Evolutionary conservation across 2,329 filamentous ascomycete species (phyloP).

Genomic region (Plenodomus tracheiphilus): DNA sequence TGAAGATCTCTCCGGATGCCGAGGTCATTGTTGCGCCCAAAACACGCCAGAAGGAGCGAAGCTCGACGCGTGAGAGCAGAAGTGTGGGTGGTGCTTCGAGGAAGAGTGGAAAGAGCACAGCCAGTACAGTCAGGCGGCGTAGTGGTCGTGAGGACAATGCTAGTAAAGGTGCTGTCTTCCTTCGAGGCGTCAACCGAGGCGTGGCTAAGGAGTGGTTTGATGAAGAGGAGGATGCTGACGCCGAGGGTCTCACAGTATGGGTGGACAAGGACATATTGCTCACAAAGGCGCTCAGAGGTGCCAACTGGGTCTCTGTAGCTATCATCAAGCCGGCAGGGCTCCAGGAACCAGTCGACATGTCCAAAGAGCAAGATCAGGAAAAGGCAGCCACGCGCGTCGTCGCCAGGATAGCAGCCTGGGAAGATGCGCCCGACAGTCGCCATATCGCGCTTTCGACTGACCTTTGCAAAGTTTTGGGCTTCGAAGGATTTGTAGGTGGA

Average conservation of each 20-base stretch:
- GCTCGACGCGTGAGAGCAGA: conserved; percentile 69
- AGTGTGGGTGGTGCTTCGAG: conserved; percentile 80
- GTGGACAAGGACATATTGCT: conserved; percentile 77
- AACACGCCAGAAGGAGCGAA: conserved; percentile 71
- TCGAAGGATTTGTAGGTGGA: conserved; percentile 76
- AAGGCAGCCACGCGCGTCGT: conserved; percentile 69
- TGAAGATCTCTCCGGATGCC: conserved; percentile 89
- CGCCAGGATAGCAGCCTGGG: conserved; percentile 76
- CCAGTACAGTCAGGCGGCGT: conserved; percentile 68
- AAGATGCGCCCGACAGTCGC: conserved; percentile 81
- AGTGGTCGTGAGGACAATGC: conserved; percentile 66
- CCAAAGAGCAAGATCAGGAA: conserved; percentile 66
- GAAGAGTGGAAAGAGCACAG: conserved; percentile 74
- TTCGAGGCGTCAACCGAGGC: conserved; percentile 75
- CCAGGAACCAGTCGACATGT: conserved; percentile 70
- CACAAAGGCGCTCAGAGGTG: conserved; percentile 72
- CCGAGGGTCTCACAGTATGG: conserved; percentile 73
- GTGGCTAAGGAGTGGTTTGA: conserved; percentile 78
- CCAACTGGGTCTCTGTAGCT: conserved; percentile 80
- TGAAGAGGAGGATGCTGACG: conserved; percentile 54
- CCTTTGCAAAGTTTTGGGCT: conserved; percentile 74
- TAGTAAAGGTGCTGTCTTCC: conserved; percentile 68
- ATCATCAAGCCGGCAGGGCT: conserved; percentile 81
- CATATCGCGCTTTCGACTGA: conserved; percentile 78
- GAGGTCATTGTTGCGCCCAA: conserved; percentile 98